phyloP scores from a whole-genome alignment of 148 eudicot species.

The Suaeda aralocaspica region DNA sequence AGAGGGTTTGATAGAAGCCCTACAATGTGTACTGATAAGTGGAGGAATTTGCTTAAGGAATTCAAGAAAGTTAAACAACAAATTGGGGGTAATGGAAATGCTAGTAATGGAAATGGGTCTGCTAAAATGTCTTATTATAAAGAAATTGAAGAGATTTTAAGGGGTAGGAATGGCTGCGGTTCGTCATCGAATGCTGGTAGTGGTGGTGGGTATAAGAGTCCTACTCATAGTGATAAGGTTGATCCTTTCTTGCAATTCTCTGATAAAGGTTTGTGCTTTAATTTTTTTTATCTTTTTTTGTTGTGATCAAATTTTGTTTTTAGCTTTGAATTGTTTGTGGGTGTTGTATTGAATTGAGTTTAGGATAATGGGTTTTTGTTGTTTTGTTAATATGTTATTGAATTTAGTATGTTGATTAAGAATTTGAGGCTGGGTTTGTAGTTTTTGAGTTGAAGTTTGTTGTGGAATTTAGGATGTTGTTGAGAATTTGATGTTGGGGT shows the following conservation, averaged over 20 bases:
- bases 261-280: constrained; percentile 50
- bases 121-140: constrained; percentile 68
- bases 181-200: constrained; percentile 2
- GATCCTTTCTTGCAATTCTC: constrained; percentile 65
- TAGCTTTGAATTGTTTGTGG: background rate
- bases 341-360: background rate
- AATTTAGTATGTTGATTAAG: too few species aligned
- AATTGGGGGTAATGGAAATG: background rate
- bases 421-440: too few species aligned
- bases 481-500: too few species aligned
- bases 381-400: too few species aligned
- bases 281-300: background rate
- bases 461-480: too few species aligned
- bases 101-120: constrained; percentile 28
- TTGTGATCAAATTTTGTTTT: background rate
- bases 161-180: constrained; percentile 39
- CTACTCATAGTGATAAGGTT: constrained; percentile 34
- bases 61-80: constrained; percentile 63
- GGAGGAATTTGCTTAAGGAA: constrained; percentile 85
- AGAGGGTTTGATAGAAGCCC: constrained; percentile 91
- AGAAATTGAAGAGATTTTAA: constrained; percentile 71
- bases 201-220: constrained; percentile 16
- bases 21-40: constrained; percentile 92
- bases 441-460: too few species aligned
- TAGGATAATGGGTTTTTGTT: too few species aligned